Evolutionary conservation across 495 filamentous ascomycete species (phyloP).

Genomic region (Astrocystis sublimbata): DNA sequence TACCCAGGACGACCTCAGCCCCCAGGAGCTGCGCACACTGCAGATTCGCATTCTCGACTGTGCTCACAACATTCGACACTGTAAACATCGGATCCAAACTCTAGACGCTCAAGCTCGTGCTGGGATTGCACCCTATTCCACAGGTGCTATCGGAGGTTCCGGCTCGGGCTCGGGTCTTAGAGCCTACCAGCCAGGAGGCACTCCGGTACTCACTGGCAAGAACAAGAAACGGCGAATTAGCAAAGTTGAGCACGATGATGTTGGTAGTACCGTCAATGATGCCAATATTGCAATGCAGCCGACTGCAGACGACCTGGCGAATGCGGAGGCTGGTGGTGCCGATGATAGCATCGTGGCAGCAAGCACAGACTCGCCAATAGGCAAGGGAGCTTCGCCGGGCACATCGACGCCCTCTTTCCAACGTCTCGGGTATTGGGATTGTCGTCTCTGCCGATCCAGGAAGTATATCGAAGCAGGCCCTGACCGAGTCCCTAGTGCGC

Average conservation of each 20-base stretch:
- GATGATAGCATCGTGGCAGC: slow-evolving; percentile 1
- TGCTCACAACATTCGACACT: slow-evolving; percentile 44
- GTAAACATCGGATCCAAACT: slow-evolving; percentile 40
- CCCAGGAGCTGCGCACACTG: slow-evolving; percentile 43
- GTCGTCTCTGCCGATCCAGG: slow-evolving; percentile 41
- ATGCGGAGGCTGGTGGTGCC: slow-evolving; percentile 4
- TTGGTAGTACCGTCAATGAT: background rate
- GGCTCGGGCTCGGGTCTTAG: slow-evolving; percentile 5
- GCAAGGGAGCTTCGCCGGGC: background rate
- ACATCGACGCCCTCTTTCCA: slow-evolving; percentile 26
- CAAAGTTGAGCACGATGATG: slow-evolving; percentile 22
- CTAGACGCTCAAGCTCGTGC: slow-evolving; percentile 27
- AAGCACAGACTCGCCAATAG: background rate
- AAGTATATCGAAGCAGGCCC: slow-evolving; percentile 42
- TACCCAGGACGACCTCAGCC: slow-evolving; percentile 35
- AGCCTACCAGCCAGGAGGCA: slow-evolving; percentile 3
- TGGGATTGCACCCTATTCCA: slow-evolving; percentile 9
- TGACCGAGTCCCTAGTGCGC: slow-evolving; percentile 42
- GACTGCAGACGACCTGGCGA: background rate
- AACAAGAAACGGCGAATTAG: slow-evolving; percentile 20
- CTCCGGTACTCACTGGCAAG: background rate
- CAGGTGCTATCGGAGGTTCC: background rate
- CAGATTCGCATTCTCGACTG: slow-evolving; percentile 45
- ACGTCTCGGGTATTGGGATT: slow-evolving; percentile 49
- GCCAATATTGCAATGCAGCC: background rate